Percentiles rank a stretch among this genome's conserved stretches.
Evolutionary conservation across 768 basidiomycete genomes (phyloP).

Genomic region (Agrocybe praecox): DNA sequence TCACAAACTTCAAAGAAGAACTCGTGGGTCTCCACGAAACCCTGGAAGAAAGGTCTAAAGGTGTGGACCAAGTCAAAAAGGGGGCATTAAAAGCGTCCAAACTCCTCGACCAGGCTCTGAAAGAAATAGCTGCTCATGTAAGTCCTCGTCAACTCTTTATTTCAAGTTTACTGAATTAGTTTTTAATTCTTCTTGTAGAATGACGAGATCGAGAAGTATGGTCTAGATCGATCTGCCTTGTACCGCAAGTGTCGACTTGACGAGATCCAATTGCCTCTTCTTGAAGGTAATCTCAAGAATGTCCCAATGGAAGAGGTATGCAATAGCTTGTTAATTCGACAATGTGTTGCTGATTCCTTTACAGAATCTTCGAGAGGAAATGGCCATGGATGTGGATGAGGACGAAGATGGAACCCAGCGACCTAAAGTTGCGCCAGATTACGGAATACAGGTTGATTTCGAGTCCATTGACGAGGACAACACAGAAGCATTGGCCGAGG

Average conservation of each 20-base stretch:
- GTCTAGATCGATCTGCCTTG: conserved; percentile 80
- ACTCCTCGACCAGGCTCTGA: conserved; percentile 82
- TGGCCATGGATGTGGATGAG: conserved; percentile 91
- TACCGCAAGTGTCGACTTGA: conserved; percentile 95
- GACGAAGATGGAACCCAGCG: conserved; percentile 82
- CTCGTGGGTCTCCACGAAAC: conserved; percentile 61
- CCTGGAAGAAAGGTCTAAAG: conserved; percentile 73
- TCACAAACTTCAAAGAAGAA: conserved; percentile 61
- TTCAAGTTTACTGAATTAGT: background rate
- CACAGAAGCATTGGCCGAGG: conserved; percentile 65
- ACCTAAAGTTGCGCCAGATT: conserved; percentile 73
- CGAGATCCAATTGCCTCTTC: conserved; percentile 82
- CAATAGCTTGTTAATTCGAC: background rate
- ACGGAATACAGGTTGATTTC: conserved; percentile 91
- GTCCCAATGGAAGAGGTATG: conserved; percentile 94
- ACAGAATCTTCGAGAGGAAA: conserved; percentile 81
- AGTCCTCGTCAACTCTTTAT: conserved; percentile 17
- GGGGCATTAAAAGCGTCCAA: conserved; percentile 70
- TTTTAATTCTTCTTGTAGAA: conserved; percentile 23
- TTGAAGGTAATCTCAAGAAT: conserved; percentile 74
- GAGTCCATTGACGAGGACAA: conserved; percentile 73
- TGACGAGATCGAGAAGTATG: conserved; percentile 89
- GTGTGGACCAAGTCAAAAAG: conserved; percentile 77
- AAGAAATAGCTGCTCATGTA: conserved; percentile 86
- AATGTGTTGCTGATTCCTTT: background rate